Conservation (phyloP, 179 eudicot species). For the Drosera spatulata region DNA sequence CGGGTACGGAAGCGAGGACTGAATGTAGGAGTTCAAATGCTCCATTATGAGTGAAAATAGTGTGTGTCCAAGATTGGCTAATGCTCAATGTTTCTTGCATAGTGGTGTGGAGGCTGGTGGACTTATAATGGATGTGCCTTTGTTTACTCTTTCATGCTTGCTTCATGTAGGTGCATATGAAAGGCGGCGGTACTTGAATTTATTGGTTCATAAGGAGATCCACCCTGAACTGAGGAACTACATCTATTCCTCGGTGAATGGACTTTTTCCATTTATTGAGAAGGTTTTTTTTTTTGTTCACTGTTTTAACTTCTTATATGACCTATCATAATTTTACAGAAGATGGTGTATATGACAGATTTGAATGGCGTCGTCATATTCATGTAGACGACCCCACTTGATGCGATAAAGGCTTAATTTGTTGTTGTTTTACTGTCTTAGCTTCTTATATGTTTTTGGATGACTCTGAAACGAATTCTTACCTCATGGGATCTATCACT, state of each 20-base stretch:
- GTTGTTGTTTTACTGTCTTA: too few species aligned
- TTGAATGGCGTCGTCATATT: too few species aligned
- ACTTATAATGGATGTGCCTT: not conserved
- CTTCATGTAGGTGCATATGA: slow-evolving; percentile 55
- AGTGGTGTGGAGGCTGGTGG: not conserved
- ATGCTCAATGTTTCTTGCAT: not conserved
- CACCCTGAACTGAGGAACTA: slow-evolving; percentile 76
- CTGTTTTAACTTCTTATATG: too few species aligned
- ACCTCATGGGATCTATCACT: too few species aligned
- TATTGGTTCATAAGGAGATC: slow-evolving; percentile 79
- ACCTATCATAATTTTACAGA: too few species aligned
- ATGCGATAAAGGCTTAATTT: too few species aligned
- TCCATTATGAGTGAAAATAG: not conserved
- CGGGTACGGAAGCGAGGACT: too few species aligned
- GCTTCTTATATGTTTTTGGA: not conserved
- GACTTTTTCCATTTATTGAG: slow-evolving; percentile 49
- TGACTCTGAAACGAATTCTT: too few species aligned
- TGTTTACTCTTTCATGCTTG: not conserved
- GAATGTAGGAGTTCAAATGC: not conserved
- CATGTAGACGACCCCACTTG: too few species aligned
- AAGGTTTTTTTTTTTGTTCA: slow-evolving; percentile 47
- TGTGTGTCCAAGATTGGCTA: not conserved
- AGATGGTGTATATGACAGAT: too few species aligned
- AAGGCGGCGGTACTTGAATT: slow-evolving; percentile 73
- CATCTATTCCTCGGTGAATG: slow-evolving; percentile 55